Base-by-base conservation (phyloP, 2,329 filamentous ascomycete species). In the Cladophialophora bantiana region DNA sequence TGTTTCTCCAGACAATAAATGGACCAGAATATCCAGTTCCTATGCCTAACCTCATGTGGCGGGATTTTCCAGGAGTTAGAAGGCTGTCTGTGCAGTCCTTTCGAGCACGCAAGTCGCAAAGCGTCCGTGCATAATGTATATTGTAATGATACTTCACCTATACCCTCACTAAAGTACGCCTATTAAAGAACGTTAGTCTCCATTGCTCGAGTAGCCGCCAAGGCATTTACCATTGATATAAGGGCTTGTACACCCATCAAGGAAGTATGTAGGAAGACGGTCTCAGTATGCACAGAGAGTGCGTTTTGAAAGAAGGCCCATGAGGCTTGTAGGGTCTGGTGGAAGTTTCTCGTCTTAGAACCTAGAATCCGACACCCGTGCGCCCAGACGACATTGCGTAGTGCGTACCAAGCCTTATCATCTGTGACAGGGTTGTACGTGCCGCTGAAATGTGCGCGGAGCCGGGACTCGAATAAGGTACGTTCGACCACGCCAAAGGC, bases 1-100 rank as follows among this genome's bases (percentile, higher is more conserved):
- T 66, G 64, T 54, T 66, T 66, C 31, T 66, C 64, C 32, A 66
- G 64, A 36, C 64, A 66, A 40, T 66, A 66, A 15, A 63, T 63
- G 18, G 64, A 38, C 64, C 64, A 66, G 45, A 66, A 66, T 32
- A 63, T 59, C 59, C 59, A 63, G 45, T 59, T 62, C 12, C 59
- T 38, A 32, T 66, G 64, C 3, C 13, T 40, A 7, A 62, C 52
- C 45, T 66, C 64, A 13, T 62, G 53, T 15, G 18, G 42, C 13
- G 52, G 40, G 13, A 66, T 55, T 7, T 63, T 63, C 53, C 59
- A 62, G 18, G 59, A 62, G 10, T 31, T 31, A 6, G 59, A 26
- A 34, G 59, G 40, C 59, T 62, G 64, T 62, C 64, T 34, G 20
- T 66, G 64, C 6, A 66, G 35, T 31, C 59, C 64, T 59, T 66